Percentiles rank a stretch among this genome's conserved stretches.
phyloP scores from a whole-genome alignment of 1,139 yeast genomes.

The Yarrowia galli region DNA sequence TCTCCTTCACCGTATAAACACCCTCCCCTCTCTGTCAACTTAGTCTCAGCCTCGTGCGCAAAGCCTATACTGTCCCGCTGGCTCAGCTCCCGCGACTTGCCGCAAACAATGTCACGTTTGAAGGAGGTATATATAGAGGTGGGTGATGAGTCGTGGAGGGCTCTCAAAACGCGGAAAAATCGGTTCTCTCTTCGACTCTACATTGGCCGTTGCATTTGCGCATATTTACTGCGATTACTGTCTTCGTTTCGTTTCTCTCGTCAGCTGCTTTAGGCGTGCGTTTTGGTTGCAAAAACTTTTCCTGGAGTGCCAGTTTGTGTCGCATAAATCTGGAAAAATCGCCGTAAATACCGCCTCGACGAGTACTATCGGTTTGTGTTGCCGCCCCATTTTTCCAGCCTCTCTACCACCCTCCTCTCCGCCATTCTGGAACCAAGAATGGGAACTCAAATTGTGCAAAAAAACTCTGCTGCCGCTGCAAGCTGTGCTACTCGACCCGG shows the following conservation, averaged over 20 bases:
- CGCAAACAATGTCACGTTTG: slow-evolving; percentile 12
- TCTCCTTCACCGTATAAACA: background rate
- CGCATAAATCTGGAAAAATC: background rate
- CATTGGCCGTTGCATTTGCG: background rate
- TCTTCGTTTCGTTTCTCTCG: background rate
- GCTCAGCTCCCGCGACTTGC: slow-evolving; percentile 1
- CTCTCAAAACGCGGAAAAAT: background rate
- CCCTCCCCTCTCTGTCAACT: slow-evolving; percentile 3
- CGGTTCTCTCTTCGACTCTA: too few species aligned
- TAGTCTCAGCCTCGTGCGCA: slow-evolving; percentile 36
- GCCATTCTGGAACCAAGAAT: background rate
- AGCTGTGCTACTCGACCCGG: slow-evolving; percentile 4
- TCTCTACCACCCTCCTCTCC: background rate
- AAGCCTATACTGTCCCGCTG: slow-evolving; percentile 16
- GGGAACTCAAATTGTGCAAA: slow-evolving; percentile 30
- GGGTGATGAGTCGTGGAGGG: background rate
- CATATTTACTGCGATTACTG: background rate
- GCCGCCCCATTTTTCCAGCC: background rate
- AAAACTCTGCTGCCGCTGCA: slow-evolving; percentile 37
- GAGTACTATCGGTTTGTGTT: background rate
- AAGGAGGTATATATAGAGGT: background rate
- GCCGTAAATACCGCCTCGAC: background rate
- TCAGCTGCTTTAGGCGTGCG: slow-evolving; percentile 7
- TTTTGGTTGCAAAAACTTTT: background rate
- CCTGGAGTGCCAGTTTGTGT: too few species aligned